phyloP scores from a whole-genome alignment of 371 early-diverging fungal genomes.

The Mucor indicus region DNA sequence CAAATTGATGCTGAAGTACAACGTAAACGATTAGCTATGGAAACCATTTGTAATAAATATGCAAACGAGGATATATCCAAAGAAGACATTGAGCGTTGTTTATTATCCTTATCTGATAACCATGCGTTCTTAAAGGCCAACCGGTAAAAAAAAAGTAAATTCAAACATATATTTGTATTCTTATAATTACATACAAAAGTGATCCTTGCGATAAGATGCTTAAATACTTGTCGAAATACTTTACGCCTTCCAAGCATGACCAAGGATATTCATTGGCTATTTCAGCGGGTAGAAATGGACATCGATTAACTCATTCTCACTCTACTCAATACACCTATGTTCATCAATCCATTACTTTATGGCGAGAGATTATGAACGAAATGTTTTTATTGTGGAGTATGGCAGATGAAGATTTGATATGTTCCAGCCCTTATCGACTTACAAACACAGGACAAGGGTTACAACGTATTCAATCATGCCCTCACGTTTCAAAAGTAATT shows the following conservation, averaged over 20 bases:
- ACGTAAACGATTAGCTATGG: constrained; percentile 87
- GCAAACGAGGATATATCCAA: constrained; percentile 48
- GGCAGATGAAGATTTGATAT: constrained; percentile 85
- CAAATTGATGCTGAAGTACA: constrained; percentile 84
- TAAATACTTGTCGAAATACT: constrained; percentile 68
- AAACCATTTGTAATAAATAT: constrained; percentile 76
- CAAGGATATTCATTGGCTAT: constrained; percentile 83
- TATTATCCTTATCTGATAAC: constrained; percentile 95
- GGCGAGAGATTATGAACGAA: constrained; percentile 94
- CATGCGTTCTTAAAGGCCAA: constrained; percentile 86
- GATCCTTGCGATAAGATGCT: constrained; percentile 96
- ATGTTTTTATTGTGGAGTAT: constrained; percentile 95
- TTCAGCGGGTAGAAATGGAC: constrained; percentile 76
- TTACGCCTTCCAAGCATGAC: constrained; percentile 57
- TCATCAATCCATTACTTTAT: constrained; percentile 86
- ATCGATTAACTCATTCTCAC: constrained; percentile 90
- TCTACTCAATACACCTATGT: constrained; percentile 91
- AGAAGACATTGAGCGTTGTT: constrained; percentile 82
- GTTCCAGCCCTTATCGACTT: constrained; percentile 77
- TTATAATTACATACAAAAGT: constrained; percentile 26
- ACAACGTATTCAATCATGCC: constrained; percentile 84
- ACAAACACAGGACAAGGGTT: constrained; percentile 96
- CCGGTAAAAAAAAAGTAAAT: constrained; percentile 41
- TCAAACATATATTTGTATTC: not conserved
- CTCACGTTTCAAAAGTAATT: constrained; percentile 76